Base-by-base conservation (phyloP, 768 basidiomycete species). In the Suillus americanus region DNA sequence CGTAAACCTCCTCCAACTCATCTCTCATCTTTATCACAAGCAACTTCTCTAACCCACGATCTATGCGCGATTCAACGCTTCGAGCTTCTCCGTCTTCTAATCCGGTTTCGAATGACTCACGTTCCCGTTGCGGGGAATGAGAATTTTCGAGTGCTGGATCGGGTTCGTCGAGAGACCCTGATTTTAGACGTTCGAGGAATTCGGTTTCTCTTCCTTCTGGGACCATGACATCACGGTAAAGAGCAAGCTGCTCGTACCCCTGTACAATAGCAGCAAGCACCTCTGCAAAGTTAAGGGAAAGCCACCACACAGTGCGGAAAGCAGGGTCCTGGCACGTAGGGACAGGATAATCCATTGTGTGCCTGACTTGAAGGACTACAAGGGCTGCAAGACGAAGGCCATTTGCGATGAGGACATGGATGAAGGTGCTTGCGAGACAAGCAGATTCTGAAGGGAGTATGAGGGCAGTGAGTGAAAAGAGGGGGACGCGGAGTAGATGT, bases 1-100 rank as follows among this genome's bases (percentile, higher is more conserved):
- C 92, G 70, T 92, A 94, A 6, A 92, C 81, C 57, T 87, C 86
- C 72, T 94, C 92, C 45, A 95, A 75, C 64, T 94, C 93, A 71
- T 91, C 88, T 48, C 92, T 79, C 23, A 80, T 82, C 69, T 88
- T 89, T 61, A 91, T 73, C 2, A 81, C 78, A 46, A 91, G 73
- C 28, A 94, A 75, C 71, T 85, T 80, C 33, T 91, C 87, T 40
- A 94, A 77, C 72, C 92, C 89, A 48, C 81, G 78, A 64, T 91
- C 88, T 38, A 91, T 81, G 63, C 84, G 85, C 43, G 68, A 54
- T 62, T 75, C 64, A 16, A 82, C 66, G 3, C 69, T 62, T 20
- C 46, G 60, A 37, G 64, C 51, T 25, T 45, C 57, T 30, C 20
- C 66, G 71, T 67, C 68, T 25, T 25, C 62, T 43, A 56, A n/a